A percentile compares a stretch with the other conserved stretches of the same genome.
phyloP scores from a whole-genome alignment of 2,329 filamentous ascomycete species.

The Apiospora saccharicola region DNA sequence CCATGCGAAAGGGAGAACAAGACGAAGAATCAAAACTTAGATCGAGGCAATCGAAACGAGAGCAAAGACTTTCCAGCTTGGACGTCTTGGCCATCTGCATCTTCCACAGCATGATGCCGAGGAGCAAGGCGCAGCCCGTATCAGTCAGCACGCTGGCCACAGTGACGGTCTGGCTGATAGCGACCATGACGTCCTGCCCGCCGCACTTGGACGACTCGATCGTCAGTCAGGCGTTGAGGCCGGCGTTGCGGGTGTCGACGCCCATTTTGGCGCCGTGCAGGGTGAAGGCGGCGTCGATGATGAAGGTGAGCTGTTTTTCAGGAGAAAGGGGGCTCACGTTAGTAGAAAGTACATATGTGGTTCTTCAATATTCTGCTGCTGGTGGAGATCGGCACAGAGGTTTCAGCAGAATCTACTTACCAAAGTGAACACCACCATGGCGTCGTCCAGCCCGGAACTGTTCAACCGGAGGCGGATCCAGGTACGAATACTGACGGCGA shows the following conservation, averaged over 20 bases:
- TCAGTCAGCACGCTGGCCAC: constrained; percentile 43
- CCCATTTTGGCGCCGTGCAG: constrained; percentile 30
- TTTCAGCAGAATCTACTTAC: constrained; percentile 14
- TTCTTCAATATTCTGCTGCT: no score
- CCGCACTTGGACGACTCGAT: constrained; percentile 32
- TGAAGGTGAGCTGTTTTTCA: constrained; percentile 24
- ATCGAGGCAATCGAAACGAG: constrained; percentile 38
- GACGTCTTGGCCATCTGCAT: constrained; percentile 40
- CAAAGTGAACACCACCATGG: constrained; percentile 25
- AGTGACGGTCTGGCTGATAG: constrained; percentile 39
- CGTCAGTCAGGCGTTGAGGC: constrained; percentile 35
- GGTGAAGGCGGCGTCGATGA: constrained; percentile 26
- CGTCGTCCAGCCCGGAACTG: constrained; percentile 28
- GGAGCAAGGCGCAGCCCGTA: constrained; percentile 40
- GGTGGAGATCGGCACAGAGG: no score
- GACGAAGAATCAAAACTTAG: constrained; percentile 31
- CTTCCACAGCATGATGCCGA: constrained; percentile 42
- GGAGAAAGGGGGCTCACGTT: neutral
- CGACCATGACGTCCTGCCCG: constrained; percentile 33
- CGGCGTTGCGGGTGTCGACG: constrained; percentile 33
- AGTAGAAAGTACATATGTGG: neutral
- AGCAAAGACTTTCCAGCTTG: constrained; percentile 33
- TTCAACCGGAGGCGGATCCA: constrained; percentile 24
- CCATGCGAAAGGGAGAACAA: neutral
- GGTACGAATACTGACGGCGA: constrained; percentile 25